These are phyloP conservation scores for Cyberlindnera bimundalis DNA, from an alignment of 805 yeast genomes.

Conservation along the genomic window DNA sequence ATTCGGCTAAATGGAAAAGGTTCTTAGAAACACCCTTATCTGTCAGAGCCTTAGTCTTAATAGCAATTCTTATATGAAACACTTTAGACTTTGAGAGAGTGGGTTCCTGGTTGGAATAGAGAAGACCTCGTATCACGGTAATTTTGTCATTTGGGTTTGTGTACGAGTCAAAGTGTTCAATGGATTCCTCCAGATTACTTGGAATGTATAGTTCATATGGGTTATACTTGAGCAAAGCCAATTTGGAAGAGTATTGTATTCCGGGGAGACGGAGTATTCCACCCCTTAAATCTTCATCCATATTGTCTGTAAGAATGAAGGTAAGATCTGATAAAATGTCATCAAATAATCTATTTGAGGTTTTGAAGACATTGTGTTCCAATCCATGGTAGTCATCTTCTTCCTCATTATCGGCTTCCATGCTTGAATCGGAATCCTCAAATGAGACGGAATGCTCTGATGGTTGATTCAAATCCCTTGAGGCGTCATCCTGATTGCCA, in stretches of 20 bases:
- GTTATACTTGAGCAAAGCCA: conserved; percentile 21
- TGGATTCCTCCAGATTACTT: conserved; percentile 28
- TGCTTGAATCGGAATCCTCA: background rate
- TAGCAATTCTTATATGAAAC: conserved; percentile 34
- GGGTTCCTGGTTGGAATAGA: conserved; percentile 28
- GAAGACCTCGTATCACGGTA: conserved; percentile 27
- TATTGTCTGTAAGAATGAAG: conserved; percentile 24
- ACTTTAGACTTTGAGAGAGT: conserved; percentile 23
- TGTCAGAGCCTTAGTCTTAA: conserved; percentile 28
- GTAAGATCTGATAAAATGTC: conserved; percentile 49
- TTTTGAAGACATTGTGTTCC: conserved; percentile 41
- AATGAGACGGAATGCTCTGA: background rate
- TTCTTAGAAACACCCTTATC: conserved; percentile 26
- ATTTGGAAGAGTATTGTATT: conserved; percentile 29
- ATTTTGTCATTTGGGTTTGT: conserved; percentile 22
- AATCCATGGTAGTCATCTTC: conserved; percentile 9
- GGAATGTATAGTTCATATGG: conserved; percentile 24
- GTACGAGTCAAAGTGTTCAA: conserved; percentile 18
- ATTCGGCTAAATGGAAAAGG: conserved; percentile 30
- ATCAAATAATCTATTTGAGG: conserved; percentile 63
- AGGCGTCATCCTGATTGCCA: too few species aligned
- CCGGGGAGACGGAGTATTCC: conserved; percentile 32
- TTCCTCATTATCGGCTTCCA: conserved; percentile 9
- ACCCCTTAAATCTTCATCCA: conserved; percentile 5
- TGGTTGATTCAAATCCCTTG: too few species aligned